Conservation (phyloP, 2,329 filamentous ascomycete genomes). For the Calonectria leucothoes region DNA sequence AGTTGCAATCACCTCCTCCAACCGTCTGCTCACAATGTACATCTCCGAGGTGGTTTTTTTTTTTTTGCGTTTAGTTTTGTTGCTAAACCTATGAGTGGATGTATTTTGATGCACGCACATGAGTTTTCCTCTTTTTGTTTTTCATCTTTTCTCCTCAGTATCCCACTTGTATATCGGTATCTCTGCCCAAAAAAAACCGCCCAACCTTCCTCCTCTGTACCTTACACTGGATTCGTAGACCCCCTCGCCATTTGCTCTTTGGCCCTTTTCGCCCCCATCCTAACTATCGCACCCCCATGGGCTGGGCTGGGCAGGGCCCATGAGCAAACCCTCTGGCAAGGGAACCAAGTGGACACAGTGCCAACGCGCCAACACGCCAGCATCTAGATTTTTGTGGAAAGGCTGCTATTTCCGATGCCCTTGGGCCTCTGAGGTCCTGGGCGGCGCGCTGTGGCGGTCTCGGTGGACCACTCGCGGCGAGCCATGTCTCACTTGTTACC, state of each 20-base stretch:
- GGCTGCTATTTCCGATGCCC: conserved; percentile 34
- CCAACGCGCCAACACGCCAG: conserved; percentile 28
- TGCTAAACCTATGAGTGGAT: neutral
- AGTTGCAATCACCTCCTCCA: neutral
- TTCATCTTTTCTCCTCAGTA: neutral
- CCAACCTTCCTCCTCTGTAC: neutral
- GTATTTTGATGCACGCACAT: neutral
- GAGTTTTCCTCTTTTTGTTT: neutral
- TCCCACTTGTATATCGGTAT: neutral
- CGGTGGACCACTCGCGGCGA: conserved; percentile 37
- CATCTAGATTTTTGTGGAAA: conserved; percentile 22
- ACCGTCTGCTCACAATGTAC: neutral
- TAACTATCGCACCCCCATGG: conserved; percentile 26
- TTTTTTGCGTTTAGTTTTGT: neutral
- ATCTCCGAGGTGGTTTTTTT: neutral
- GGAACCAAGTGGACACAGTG: conserved; percentile 36
- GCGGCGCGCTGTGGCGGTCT: conserved; percentile 42
- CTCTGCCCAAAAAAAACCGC: neutral
- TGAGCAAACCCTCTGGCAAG: conserved; percentile 35
- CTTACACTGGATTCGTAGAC: conserved; percentile 4
- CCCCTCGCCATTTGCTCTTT: conserved; percentile 2
- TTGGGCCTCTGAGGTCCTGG: conserved; percentile 32
- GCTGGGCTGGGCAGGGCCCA: conserved; percentile 35
- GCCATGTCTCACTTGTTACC: conserved; percentile 41
- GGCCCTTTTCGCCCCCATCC: conserved; percentile 9